Evolutionary conservation across 2,329 filamentous ascomycete species (phyloP), one percentile per base, ranked within the genome.

Genomic region (Sporothrix protearum): DNA sequence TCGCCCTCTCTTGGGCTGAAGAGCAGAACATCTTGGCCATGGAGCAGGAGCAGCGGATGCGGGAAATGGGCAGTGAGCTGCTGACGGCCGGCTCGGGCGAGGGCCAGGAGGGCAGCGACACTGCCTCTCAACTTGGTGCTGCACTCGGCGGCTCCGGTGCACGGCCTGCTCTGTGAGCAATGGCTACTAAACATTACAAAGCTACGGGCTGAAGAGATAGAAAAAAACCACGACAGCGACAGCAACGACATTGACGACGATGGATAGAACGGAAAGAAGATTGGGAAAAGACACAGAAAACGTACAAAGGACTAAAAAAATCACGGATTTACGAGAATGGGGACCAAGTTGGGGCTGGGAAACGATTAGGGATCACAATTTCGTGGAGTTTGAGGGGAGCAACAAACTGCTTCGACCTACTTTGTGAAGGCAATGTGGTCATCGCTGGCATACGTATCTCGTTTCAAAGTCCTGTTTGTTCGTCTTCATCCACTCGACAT

Each of bases 21-120:
- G 96, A 99, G 85, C 94, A 97, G 86, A 93, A 97, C 85, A 89
- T 97, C 80, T 86, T 95, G 75, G 95, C 97, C 85, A 96, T 97
- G 93, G 96, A 99, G 89, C 90, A 94, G 82, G 95, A 97, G 85
- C 94, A 94, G 88, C 90, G 92, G 82, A 96, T 97, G 93, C 92
- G 96, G 81, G 93, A 97, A 87, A 89, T 92, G 78, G 93, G 93
- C 75, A 91, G 92, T 79, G 93, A 97, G 80, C 80, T 89, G 49
- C 78, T 89, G 73, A 87, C 86, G 14, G 84, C 83, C 14, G 85
- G 64, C 28, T 76, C 78, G 4, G 81, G 80, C 68, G 78, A 78
- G 69, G 76, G 71, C 7, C 69, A 71, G 25, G 78, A 78, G 12
- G 69, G 72, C 14, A 78, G 76, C 72, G 81, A 78, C 73, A 87